Conservation (phyloP, 371 early-diverging fungal species). For the Lichtheimia corymbifera region DNA sequence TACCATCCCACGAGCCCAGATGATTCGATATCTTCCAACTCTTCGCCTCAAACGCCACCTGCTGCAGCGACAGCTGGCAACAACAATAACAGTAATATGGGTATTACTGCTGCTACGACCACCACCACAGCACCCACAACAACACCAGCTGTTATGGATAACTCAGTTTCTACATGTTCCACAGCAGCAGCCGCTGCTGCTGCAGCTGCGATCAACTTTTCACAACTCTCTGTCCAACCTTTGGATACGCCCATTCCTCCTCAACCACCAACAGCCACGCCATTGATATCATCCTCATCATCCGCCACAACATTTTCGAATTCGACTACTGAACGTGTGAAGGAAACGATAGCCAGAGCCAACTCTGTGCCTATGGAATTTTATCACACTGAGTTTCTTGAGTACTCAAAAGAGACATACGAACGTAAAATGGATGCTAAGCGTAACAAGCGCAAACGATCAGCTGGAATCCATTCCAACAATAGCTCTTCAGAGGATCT, state of each 20-base stretch:
- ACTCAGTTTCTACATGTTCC: background rate
- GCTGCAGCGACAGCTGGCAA: conserved; percentile 12
- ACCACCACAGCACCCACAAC: no score
- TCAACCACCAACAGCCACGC: conserved; percentile 4
- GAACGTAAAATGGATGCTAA: conserved; percentile 47
- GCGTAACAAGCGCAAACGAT: conserved; percentile 44
- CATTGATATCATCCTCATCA: conserved; percentile 20
- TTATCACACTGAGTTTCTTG: conserved; percentile 52
- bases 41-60: conserved; percentile 32
- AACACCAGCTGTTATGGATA: no score
- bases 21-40: conserved; percentile 34
- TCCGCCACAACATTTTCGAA: conserved; percentile 17
- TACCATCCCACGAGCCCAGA: conserved; percentile 35
- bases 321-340: conserved; percentile 43
- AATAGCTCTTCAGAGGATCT: conserved; percentile 14
- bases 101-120: no score
- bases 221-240: conserved; percentile 12
- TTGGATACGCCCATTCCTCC: background rate
- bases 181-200: background rate
- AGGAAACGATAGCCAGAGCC: conserved; percentile 49
- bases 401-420: conserved; percentile 51
- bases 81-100: conserved; percentile 2
- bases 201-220: conserved; percentile 4
- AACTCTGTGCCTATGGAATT: conserved; percentile 52
- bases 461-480: conserved; percentile 8